phyloP scores from a whole-genome alignment of 1,284 basidiomycete species.

The Ceratobasidium theobromae region DNA sequence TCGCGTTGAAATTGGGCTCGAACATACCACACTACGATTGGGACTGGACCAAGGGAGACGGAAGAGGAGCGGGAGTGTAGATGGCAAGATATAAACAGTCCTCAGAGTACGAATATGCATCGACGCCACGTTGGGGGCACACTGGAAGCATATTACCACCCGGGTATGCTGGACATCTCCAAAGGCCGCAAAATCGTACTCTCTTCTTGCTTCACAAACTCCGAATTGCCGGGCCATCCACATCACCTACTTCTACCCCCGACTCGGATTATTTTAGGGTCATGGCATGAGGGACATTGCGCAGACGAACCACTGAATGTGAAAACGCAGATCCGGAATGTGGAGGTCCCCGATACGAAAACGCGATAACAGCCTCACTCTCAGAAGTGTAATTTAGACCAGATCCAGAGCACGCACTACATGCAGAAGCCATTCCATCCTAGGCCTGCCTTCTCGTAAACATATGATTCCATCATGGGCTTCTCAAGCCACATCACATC shows the following conservation, averaged over 20 bases:
- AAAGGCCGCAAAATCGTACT: slow-evolving; percentile 29
- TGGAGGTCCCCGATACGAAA: slow-evolving; percentile 66
- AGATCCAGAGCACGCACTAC: neutral
- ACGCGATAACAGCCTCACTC: slow-evolving; percentile 86
- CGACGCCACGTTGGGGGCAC: slow-evolving; percentile 62
- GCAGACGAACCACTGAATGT: slow-evolving; percentile 68
- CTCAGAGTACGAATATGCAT: slow-evolving; percentile 56
- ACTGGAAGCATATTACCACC: slow-evolving; percentile 63
- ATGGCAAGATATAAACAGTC: slow-evolving; percentile 78
- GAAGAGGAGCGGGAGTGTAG: slow-evolving; percentile 56
- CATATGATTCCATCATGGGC: too few relatives aligned
- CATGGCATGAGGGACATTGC: neutral
- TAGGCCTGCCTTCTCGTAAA: too few relatives aligned
- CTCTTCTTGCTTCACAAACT: neutral
- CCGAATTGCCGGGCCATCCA: slow-evolving; percentile 1
- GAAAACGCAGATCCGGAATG: slow-evolving; percentile 53
- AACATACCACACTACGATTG: slow-evolving; percentile 6
- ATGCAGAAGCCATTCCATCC: neutral
- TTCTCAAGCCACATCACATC: too few relatives aligned
- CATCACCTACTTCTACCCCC: neutral
- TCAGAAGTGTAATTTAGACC: slow-evolving; percentile 82
- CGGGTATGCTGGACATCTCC: slow-evolving; percentile 31
- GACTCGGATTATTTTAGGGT: slow-evolving; percentile 34
- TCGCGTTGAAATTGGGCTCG: neutral
- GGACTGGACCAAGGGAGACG: slow-evolving; percentile 40